Conservation (phyloP, 148 eudicot genomes). For the Spergularia bocconei region DNA sequence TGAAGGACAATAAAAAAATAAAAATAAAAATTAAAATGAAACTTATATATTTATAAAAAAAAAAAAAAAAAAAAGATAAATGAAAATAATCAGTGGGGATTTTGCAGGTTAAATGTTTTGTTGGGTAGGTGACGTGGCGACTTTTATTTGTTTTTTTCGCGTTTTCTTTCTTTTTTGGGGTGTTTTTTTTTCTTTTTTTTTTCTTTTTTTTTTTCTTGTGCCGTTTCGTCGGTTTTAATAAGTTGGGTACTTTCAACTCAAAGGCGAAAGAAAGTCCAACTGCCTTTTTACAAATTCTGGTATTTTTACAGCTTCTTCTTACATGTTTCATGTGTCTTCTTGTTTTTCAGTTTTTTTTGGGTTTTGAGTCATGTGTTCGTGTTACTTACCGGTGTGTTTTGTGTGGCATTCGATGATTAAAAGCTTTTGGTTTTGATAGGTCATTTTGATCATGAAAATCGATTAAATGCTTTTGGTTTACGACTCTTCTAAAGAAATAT, state of each 20-base stretch:
- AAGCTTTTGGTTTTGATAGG: too few species aligned
- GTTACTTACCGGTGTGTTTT: too few species aligned
- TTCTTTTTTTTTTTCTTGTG: neutral
- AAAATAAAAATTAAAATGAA: neutral
- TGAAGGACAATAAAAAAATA: neutral
- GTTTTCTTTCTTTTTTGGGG: neutral
- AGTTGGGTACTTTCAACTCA: too few species aligned
- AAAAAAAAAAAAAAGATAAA: neutral
- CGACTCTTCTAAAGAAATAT: too few species aligned
- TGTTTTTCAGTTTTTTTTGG: too few species aligned
- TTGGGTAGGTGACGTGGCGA: neutral
- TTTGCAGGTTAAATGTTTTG: neutral
- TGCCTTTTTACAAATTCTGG: neutral
- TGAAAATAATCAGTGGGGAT: neutral
- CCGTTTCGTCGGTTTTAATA: neutral
- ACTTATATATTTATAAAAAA: neutral
- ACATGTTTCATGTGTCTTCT: neutral
- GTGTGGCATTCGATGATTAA: too few species aligned
- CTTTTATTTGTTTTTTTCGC: neutral
- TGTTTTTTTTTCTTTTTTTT: neutral
- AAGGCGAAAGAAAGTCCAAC: neutral
- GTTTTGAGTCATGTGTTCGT: too few species aligned
- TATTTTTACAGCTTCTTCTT: neutral
- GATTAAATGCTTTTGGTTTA: too few species aligned
- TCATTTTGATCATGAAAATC: too few species aligned